Base-by-base conservation (phyloP, 108 stramenopile genomes). In the Skeletonema menzelii region DNA sequence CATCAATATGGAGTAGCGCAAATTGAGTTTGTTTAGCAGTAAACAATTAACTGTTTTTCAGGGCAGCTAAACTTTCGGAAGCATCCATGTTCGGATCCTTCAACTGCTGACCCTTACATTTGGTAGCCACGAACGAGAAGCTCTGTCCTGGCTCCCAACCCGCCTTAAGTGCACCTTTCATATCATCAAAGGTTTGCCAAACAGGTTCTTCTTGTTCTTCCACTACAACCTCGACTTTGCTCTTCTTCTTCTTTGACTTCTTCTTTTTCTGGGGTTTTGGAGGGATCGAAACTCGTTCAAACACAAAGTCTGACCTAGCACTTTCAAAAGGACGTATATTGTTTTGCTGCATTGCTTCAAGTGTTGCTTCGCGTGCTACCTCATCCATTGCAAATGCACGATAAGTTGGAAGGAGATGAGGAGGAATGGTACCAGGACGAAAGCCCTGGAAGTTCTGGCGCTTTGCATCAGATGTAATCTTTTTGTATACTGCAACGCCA, bases 331-430 rank as follows among this genome's bases (percentile, higher is more conserved):
- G 90, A 8, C 88, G 82, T n/a, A 94, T 87, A 65, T 85, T 81
- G 49, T 91, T 91, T 74, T 94, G 93, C 44, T 86, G 80, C 90
- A 94, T 86, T 2, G 93, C 90, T 67, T 94, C 93, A 57, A 94
- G 67, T 2, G 85, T 84, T 15, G 93, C 83, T 69, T 94, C 90
- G 58, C 90, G 79, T 5, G 88, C 88, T 40, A 85, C 87, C 65
- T 94, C 92, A 65, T 91, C 92, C 90, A 94, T 94, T n/a, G 87
- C 75, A 79, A 90, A 91, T 6, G 85, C 85, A 15, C 75, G 70
- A 67, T 94, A 94, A 37, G 93, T 88, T 19, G 87, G 85, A 11
- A 77, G 56, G 32, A 94, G 77, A 70, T 94, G 93, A 32, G 90
- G 89, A 8, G 93, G 93, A 55, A 94, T 87, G 5, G 93, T 91